These are phyloP conservation scores for Penicillium decumbens DNA, from an alignment of 2,329 filamentous ascomycete species.

Conservation along the genomic window DNA sequence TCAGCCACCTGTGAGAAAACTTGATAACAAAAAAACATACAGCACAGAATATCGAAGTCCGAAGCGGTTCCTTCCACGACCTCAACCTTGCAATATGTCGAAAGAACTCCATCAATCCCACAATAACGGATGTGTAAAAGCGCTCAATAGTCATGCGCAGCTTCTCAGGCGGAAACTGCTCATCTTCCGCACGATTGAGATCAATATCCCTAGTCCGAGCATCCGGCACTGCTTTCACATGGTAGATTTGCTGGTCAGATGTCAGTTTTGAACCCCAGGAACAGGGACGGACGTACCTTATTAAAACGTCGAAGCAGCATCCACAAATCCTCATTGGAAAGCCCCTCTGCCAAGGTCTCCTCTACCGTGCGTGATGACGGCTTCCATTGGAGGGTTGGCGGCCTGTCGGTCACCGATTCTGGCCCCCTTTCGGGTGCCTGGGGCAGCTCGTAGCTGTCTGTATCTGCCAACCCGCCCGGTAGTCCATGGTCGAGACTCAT, in stretches of 20 bases:
- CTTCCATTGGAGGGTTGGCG: slow-evolving; percentile 18
- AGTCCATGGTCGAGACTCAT: slow-evolving; percentile 4
- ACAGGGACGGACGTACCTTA: slow-evolving; percentile 49
- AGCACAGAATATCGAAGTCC: slow-evolving; percentile 63
- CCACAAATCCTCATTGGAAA: slow-evolving; percentile 71
- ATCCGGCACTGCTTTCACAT: slow-evolving; percentile 63
- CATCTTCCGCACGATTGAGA: slow-evolving; percentile 73
- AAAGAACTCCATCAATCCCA: slow-evolving; percentile 60
- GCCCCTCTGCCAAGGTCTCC: slow-evolving; percentile 57
- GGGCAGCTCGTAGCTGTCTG: background rate
- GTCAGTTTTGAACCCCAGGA: slow-evolving; percentile 5
- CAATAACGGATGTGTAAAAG: slow-evolving; percentile 72
- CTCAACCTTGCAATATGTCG: slow-evolving; percentile 72
- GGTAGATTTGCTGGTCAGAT: slow-evolving; percentile 57
- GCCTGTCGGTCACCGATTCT: slow-evolving; percentile 6
- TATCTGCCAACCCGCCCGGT: background rate
- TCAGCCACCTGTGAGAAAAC: background rate
- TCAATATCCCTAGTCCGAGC: slow-evolving; percentile 64
- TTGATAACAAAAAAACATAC: slow-evolving; percentile 32
- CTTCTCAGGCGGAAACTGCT: slow-evolving; percentile 81
- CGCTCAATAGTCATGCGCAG: slow-evolving; percentile 71
- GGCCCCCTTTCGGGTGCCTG: slow-evolving; percentile 1
- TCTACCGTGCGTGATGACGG: slow-evolving; percentile 17
- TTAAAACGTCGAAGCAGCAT: slow-evolving; percentile 68
- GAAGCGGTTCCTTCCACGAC: slow-evolving; percentile 69